Evolutionary conservation across 164 flowering plant genomes (phyloP).

Genomic region (Stephania cephalantha): DNA sequence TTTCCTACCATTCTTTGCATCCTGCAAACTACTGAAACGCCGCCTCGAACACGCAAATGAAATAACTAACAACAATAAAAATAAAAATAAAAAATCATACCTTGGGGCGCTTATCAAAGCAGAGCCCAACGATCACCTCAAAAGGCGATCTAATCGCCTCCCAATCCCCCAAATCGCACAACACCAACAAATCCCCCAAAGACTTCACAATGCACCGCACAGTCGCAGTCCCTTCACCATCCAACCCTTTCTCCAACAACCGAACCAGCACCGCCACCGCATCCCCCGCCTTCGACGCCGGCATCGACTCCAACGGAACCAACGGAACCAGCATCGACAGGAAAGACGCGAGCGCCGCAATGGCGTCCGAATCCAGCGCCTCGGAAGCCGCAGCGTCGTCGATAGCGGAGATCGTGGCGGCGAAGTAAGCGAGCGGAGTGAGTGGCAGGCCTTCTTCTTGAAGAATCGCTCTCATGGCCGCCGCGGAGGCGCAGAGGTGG

Average conservation of each 20-base stretch:
- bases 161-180: conserved; percentile 72
- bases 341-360: conserved; percentile 52
- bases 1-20: no score
- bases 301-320: conserved; percentile 34
- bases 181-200: conserved; percentile 49
- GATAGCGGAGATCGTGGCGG: conserved; percentile 57
- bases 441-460: conserved; percentile 57
- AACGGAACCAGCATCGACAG: conserved; percentile 52
- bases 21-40: no score
- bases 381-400: conserved; percentile 21
- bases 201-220: conserved; percentile 62
- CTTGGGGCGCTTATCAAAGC: conserved; percentile 86
- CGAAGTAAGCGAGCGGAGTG: conserved; percentile 71
- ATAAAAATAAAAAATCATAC: conserved; percentile 22
- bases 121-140: conserved; percentile 43
- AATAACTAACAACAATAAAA: no score
- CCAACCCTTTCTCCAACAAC: conserved; percentile 22
- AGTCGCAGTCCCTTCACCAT: conserved; percentile 32
- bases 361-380: conserved; percentile 34
- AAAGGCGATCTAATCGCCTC: conserved; percentile 36
- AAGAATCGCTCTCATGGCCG: conserved; percentile 68
- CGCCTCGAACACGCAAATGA: neutral
- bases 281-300: conserved; percentile 45
- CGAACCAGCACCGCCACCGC: conserved; percentile 46
- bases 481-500: conserved; percentile 86